Evolutionary conservation across 805 yeast species (phyloP).

Genomic region (Yamadazyma philogaea): DNA sequence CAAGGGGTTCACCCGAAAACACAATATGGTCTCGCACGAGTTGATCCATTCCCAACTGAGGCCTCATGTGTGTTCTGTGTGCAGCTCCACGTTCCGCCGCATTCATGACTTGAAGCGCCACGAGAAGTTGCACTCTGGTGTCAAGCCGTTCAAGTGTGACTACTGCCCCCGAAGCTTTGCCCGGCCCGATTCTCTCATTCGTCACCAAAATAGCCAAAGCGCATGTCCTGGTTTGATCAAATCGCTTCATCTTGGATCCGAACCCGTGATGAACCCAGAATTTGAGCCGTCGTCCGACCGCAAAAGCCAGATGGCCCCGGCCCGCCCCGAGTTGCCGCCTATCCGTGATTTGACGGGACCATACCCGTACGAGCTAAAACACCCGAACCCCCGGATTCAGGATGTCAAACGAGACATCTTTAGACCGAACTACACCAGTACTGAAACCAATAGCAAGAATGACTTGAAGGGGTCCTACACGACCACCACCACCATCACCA

Average conservation of each 20-base stretch:
- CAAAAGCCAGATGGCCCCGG: background rate
- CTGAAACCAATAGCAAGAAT: conserved; percentile 1
- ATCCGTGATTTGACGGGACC: conserved; percentile 6
- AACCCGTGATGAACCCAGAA: background rate
- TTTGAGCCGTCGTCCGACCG: background rate
- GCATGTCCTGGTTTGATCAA: conserved; percentile 27
- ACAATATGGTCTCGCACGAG: conserved; percentile 70
- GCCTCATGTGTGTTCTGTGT: conserved; percentile 61
- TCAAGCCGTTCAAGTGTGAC: conserved; percentile 60
- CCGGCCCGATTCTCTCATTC: conserved; percentile 68
- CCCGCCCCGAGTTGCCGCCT: conserved; percentile 10
- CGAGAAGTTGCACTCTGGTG: conserved; percentile 72
- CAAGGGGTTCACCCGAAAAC: conserved; percentile 67
- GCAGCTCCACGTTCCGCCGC: conserved; percentile 63
- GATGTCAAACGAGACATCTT: background rate
- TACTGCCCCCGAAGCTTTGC: conserved; percentile 66
- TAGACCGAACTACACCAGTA: background rate
- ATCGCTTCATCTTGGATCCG: background rate
- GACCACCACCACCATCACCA: conserved; percentile 15
- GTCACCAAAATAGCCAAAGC: conserved; percentile 54
- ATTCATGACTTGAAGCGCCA: conserved; percentile 77
- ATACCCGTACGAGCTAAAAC: background rate
- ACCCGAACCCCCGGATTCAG: conserved; percentile 8
- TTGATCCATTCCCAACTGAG: conserved; percentile 63
- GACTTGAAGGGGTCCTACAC: conserved; percentile 9